Base-by-base conservation (phyloP, 495 filamentous ascomycete species). In the Pyrenula aspistea region DNA sequence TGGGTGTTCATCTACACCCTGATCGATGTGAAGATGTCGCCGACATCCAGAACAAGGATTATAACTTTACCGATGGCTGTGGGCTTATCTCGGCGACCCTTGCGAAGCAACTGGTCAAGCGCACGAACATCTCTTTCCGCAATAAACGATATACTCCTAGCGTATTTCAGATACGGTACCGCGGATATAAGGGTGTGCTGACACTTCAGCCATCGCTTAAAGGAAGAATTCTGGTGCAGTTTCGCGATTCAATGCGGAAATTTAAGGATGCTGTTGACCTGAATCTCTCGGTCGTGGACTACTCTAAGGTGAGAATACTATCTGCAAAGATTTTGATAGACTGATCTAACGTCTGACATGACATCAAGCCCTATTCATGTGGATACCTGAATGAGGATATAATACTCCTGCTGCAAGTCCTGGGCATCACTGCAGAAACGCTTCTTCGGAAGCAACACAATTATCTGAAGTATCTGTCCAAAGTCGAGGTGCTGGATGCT, bases 211-310 rank as follows among this genome's bases (percentile, higher is more conserved):
- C 73, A 1, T 55, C 58, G 8, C 68, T 79, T 57, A 63, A 57
- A 50, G 61, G 61, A 49, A 53, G 66, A 48, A 65, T 65, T 3
- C 57, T 66, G 47, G 63, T 74, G 12, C 67, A 71, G 55, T 69
- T 80, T 59, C 63, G 77, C 50, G 72, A 77, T 52, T 79, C 77
- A 0, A 80, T 80, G 77, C 73, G 70, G 57, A 79, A 80, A 56
- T 72, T 79, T 55, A 68, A 62, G 25, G 75, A 68, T 12, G 67
- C 69, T 2, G 60, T 66, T 12, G 73, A 78, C 62, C 50, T 62
- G 42, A 72, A 69, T 2, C 75, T 79, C 52, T 64, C 73, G 2
- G 74, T 78, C 0, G 74, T 79, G 0, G 73, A 71, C 20, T 68
- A 73, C 50, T 76, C 77, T 2, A 77, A 73, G 68, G 74, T 73